Conservation (phyloP, 148 eudicot species). For the Rhododendron mucronatum region DNA sequence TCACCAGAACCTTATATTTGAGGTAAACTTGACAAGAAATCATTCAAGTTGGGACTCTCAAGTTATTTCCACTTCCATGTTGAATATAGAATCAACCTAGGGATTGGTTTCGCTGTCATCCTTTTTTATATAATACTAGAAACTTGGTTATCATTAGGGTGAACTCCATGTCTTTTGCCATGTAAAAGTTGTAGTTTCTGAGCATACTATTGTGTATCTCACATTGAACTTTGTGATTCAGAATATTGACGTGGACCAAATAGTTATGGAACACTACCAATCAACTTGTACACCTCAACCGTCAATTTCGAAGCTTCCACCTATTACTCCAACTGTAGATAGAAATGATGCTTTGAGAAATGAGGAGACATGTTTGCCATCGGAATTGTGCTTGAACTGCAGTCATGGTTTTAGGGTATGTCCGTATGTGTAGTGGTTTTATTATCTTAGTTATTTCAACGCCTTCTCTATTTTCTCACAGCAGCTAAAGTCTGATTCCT, state of each 20-base stretch:
- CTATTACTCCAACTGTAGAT: constrained; percentile 47
- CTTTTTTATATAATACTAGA: background rate
- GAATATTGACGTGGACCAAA: constrained; percentile 94
- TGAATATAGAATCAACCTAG: background rate
- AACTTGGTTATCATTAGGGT: background rate
- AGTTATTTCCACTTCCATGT: background rate
- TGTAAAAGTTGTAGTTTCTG: background rate
- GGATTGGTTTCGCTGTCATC: background rate
- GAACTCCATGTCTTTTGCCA: background rate
- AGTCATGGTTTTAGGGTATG: constrained; percentile 76
- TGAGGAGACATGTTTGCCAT: constrained; percentile 52
- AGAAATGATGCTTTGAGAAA: constrained; percentile 22
- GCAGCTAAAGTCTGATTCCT: constrained; percentile 19
- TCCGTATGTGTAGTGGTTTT: constrained; percentile 3
- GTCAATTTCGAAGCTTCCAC: constrained; percentile 42
- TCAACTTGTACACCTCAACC: constrained; percentile 66
- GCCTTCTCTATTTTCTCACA: constrained; percentile 7
- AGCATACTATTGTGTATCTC: background rate
- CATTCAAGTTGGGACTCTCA: background rate
- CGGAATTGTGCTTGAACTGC: constrained; percentile 71
- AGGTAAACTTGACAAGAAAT: background rate
- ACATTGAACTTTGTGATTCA: constrained; percentile 29
- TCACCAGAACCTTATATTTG: background rate
- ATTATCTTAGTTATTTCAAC: background rate
- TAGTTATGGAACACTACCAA: constrained; percentile 81